phyloP scores from a whole-genome alignment of 2,329 filamentous ascomycete species.

The Plectosphaerella plurivora region DNA sequence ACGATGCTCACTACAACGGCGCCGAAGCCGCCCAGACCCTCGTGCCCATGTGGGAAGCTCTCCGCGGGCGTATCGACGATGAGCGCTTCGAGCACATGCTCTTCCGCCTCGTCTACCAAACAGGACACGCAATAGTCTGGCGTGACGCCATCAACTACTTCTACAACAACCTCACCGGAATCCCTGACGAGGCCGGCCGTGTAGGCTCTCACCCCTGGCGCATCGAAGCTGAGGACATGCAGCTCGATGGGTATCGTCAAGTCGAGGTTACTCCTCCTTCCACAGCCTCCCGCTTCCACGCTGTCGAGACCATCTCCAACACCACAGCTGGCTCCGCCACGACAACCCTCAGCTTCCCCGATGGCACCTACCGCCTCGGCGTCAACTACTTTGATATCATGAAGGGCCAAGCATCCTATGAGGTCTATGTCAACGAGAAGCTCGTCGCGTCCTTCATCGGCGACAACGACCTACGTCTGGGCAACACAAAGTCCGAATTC shows the following conservation, averaged over 20 bases:
- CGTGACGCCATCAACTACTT: conserved; percentile 62
- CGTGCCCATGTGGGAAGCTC: conserved; percentile 44
- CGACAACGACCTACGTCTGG: conserved; percentile 54
- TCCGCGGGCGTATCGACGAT: conserved; percentile 52
- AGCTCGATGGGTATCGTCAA: conserved; percentile 50
- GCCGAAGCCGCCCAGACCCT: conserved; percentile 59
- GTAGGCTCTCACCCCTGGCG: conserved; percentile 60
- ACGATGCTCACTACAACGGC: conserved; percentile 58
- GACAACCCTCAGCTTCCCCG: conserved; percentile 38
- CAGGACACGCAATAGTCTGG: conserved; percentile 68
- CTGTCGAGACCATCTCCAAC: conserved; percentile 52
- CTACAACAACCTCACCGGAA: conserved; percentile 57
- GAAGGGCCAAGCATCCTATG: conserved; percentile 52
- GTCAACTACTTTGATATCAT: conserved; percentile 64
- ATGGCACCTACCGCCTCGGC: conserved; percentile 57
- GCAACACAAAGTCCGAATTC: conserved; percentile 52
- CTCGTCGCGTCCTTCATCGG: conserved; percentile 55
- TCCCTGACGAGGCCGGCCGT: conserved; percentile 50
- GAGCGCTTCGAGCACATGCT: conserved; percentile 56
- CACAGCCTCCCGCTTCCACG: conserved; percentile 49
- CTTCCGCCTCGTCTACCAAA: conserved; percentile 59
- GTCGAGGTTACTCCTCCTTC: conserved; percentile 50
- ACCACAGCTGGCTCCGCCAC: conserved; percentile 42
- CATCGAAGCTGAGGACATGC: conserved; percentile 67
- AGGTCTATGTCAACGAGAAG: conserved; percentile 47